Conservation (phyloP, 495 filamentous ascomycete genomes). For the Emericellopsis terricola region DNA sequence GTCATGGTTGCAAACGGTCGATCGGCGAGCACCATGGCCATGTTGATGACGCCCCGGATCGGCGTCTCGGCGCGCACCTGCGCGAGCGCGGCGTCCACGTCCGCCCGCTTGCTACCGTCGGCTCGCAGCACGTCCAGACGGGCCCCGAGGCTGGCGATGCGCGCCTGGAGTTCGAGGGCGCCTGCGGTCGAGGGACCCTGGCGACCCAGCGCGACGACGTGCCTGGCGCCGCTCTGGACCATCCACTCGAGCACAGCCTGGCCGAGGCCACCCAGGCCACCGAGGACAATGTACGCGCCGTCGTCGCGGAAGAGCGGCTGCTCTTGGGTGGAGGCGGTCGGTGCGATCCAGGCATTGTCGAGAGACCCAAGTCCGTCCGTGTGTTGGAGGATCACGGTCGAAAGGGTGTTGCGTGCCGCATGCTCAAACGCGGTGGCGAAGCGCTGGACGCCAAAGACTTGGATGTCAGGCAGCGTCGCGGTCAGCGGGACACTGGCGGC, state of each 20-base stretch:
- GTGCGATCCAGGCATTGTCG: too few relatives aligned
- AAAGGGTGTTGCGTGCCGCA: too few relatives aligned
- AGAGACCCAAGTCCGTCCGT: too few relatives aligned
- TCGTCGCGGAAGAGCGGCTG: conserved; percentile 8
- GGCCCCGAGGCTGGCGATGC: conserved; percentile 9
- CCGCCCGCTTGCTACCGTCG: conserved; percentile 15
- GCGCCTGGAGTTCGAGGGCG: conserved; percentile 7
- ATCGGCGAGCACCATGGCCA: conserved; percentile 29
- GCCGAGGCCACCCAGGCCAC: conserved; percentile 30
- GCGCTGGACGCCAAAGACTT: too few relatives aligned
- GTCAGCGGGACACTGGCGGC: too few relatives aligned
- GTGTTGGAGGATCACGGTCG: too few relatives aligned
- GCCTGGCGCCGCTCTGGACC: conserved; percentile 25
- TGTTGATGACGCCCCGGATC: conserved; percentile 26
- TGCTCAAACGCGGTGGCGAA: too few relatives aligned
- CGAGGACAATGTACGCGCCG: conserved; percentile 34
- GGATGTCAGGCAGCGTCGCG: too few relatives aligned
- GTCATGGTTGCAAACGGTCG: conserved; percentile 16
- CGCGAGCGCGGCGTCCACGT: conserved; percentile 6
- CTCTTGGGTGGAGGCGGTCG: too few relatives aligned
- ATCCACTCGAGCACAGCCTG: conserved; percentile 34
- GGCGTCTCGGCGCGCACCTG: conserved; percentile 13
- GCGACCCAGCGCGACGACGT: conserved; percentile 18
- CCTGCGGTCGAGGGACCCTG: conserved; percentile 15
- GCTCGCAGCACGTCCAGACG: conserved; percentile 15